Base-by-base conservation (phyloP, 768 basidiomycete species). In the Pleurotus sapidus region DNA sequence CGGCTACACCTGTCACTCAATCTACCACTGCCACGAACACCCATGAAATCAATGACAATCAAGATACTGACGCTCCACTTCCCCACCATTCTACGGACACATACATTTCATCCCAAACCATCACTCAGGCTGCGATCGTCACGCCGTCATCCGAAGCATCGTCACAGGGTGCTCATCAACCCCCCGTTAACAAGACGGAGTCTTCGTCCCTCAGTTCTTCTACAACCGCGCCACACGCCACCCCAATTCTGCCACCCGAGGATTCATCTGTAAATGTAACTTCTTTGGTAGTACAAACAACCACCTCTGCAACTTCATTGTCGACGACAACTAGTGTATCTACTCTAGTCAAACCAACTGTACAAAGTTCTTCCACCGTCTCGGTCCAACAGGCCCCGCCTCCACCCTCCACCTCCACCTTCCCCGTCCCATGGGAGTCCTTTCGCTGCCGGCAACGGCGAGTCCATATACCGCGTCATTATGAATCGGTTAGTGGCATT, bases 381-480 rank as follows among this genome's bases (percentile, higher is more conserved):
- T 50, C 55, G 15, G 38, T 57, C 38, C 54, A 56, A 37, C 51
- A 46, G 25, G 57, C 51, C 14, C 53, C 6, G 9, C 56, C 7
- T 39, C 51, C 45, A 56, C 40, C n/a, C 58, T 49, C 54, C 58
- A 38, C 57, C 53, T 18, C 40, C 57, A 12, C 57, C 58, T 43
- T 34, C 55, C 14, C 46, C 57, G 11, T 49, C 56, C 3, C 25
- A 37, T 46, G 17, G 17, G 6, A 38, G 49, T 24, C 53, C n/a
- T 46, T 56, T 30, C 34, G 54, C 61, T 15, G 46, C 57, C 48
- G 40, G 62, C 55, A 51, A 60, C 53, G 92, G 91, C 20, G 97
- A 99, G 68, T 95, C 93, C 1, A 95, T 99, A 61, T 98, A 97
- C 65, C 88, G 94, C 6, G 92, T 89, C 11, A 99, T 98, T 63